Evolutionary conservation across 2,329 filamentous ascomycete species (phyloP).

Genomic region (Aspergillus tubingensis): DNA sequence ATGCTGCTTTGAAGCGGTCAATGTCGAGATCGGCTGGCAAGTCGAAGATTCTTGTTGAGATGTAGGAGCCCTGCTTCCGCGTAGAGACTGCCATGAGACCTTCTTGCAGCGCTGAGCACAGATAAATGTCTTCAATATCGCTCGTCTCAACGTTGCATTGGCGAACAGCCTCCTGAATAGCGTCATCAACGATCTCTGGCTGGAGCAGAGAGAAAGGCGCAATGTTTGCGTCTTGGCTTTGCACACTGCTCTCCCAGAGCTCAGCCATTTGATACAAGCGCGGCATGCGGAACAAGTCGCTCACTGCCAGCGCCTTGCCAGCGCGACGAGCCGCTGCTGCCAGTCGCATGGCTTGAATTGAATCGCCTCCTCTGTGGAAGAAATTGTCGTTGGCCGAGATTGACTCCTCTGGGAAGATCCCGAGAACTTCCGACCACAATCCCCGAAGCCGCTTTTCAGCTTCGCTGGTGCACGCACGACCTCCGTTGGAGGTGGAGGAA

Average conservation of each 20-base stretch:
- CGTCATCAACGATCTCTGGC: not conserved
- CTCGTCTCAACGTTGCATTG: not conserved
- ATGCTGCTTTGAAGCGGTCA: not conserved
- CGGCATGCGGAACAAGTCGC: conserved; percentile 4
- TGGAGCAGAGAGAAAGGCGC: conserved; percentile 1
- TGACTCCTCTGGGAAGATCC: conserved; percentile 11
- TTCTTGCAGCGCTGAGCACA: conserved; percentile 27
- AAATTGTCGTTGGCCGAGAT: conserved; percentile 26
- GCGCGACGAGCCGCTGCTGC: not conserved
- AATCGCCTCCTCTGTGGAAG: conserved; percentile 31
- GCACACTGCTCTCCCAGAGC: not conserved
- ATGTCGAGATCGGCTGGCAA: conserved; percentile 17
- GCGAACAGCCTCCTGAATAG: not conserved
- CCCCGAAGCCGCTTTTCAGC: not conserved
- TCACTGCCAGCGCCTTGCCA: conserved; percentile 2
- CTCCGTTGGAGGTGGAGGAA: not conserved
- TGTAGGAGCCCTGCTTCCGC: conserved; percentile 17
- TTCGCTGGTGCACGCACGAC: not conserved
- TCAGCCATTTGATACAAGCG: not conserved
- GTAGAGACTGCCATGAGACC: conserved; percentile 25
- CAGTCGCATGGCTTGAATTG: conserved; percentile 24
- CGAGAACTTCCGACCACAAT: conserved; percentile 12
- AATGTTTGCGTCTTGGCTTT: not conserved
- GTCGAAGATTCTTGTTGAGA: conserved; percentile 1
- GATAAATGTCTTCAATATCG: conserved; percentile 23